Evolutionary conservation across 163 green algal genomes (phyloP).

Genomic region (Coccomyxa subellipsoidea): DNA sequence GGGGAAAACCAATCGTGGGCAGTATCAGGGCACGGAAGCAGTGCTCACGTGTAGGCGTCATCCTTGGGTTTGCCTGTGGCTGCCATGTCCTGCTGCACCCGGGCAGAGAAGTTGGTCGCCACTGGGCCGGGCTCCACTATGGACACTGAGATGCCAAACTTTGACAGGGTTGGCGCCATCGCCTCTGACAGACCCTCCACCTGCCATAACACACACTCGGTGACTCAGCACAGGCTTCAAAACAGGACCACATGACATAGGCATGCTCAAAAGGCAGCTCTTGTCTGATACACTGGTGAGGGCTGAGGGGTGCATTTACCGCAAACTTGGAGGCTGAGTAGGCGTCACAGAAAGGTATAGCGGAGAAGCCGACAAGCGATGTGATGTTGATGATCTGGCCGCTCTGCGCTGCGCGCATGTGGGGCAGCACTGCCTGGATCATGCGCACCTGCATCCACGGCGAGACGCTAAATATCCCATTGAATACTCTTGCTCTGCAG

Average conservation of each 20-base stretch:
- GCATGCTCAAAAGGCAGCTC: not conserved
- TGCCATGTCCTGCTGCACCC: not conserved
- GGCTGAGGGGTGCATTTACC: not conserved
- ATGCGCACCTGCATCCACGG: slow-evolving; percentile 10
- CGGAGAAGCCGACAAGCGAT: not conserved
- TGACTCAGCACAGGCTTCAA: not conserved
- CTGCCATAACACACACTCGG: not conserved
- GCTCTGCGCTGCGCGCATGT: not conserved
- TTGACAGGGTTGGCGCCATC: not conserved
- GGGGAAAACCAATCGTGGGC: no score
- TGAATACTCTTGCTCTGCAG: no score
- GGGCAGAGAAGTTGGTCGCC: not conserved
- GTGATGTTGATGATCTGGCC: slow-evolving; percentile 2
- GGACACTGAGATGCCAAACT: not conserved
- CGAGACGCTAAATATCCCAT: no score
- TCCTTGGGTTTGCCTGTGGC: not conserved
- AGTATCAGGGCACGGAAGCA: no score
- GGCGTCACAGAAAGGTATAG: not conserved
- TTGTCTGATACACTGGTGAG: not conserved
- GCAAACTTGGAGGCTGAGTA: slow-evolving; percentile 10
- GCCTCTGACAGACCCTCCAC: not conserved
- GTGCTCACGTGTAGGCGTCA: slow-evolving; percentile 2
- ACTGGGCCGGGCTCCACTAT: not conserved
- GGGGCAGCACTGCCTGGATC: not conserved
- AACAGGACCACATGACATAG: not conserved